A percentile compares a stretch with the other conserved stretches of the same genome.
phyloP scores from a whole-genome alignment of 2,329 filamentous ascomycete genomes.

The Bipolaris zeicola region DNA sequence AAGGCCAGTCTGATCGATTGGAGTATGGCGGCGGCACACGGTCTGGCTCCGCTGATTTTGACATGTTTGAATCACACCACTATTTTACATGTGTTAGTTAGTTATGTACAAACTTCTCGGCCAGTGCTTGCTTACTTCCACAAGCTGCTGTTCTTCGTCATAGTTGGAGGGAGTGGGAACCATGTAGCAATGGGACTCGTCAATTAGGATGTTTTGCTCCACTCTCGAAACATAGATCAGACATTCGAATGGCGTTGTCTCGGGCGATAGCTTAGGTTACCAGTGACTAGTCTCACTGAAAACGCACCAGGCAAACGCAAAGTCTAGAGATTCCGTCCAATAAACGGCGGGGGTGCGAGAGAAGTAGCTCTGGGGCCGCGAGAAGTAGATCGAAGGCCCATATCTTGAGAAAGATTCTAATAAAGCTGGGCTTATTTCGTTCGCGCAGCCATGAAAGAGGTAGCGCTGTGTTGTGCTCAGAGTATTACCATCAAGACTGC shows the following conservation, averaged over 20 bases:
- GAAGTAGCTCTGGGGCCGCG: background rate
- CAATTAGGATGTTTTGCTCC: background rate
- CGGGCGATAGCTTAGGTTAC: background rate
- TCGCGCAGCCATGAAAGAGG: background rate
- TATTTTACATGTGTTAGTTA: background rate
- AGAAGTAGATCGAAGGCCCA: background rate
- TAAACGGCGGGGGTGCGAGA: background rate
- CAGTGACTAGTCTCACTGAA: background rate
- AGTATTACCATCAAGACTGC: background rate
- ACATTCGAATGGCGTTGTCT: background rate
- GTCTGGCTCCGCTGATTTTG: background rate
- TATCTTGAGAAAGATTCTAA: background rate
- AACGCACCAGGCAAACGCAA: background rate
- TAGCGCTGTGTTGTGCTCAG: background rate
- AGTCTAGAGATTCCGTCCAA: background rate
- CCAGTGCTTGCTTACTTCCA: background rate
- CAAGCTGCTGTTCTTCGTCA: background rate
- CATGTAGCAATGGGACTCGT: background rate
- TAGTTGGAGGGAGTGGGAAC: background rate
- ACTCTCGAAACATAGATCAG: background rate
- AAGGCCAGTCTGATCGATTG: background rate
- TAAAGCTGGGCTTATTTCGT: background rate
- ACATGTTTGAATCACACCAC: background rate
- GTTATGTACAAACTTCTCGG: background rate
- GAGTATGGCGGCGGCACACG: background rate